Evolutionary conservation across 106 monocot species (phyloP).

Genomic region (Cymbidium sinense): DNA sequence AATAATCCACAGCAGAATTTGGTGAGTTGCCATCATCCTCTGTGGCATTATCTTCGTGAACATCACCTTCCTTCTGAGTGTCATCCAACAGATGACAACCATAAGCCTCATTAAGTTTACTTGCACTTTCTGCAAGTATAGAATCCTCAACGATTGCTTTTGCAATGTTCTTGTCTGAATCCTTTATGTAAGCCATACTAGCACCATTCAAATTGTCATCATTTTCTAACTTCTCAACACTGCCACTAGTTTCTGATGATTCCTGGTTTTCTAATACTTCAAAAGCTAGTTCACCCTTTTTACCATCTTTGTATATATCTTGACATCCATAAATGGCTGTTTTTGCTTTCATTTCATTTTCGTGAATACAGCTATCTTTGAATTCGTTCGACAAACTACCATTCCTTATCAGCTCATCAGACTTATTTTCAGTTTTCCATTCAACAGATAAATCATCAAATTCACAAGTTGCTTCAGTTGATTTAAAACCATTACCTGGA

Average conservation of each 20-base stretch:
- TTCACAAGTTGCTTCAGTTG: constrained; percentile 11
- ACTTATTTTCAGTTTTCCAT: constrained; percentile 65
- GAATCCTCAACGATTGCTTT: constrained; percentile 4
- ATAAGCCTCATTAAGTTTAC: constrained; percentile 5
- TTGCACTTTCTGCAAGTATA: not conserved
- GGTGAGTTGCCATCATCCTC: not conserved
- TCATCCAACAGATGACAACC: not conserved
- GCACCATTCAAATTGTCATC: constrained; percentile 13
- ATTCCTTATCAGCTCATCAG: constrained; percentile 42
- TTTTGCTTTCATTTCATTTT: constrained; percentile 25
- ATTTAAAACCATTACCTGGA: constrained; percentile 8
- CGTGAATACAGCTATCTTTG: constrained; percentile 15
- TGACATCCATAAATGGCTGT: not conserved
- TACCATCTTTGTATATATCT: constrained; percentile 7
- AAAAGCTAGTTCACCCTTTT: constrained; percentile 6
- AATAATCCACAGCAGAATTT: constrained; percentile 1
- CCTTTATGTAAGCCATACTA: constrained; percentile 4
- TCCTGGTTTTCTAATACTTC: constrained; percentile 20
- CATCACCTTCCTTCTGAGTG: constrained; percentile 10
- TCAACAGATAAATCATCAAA: constrained; percentile 36
- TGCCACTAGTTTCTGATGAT: constrained; percentile 11
- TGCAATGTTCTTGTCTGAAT: constrained; percentile 10
- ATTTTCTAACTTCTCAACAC: not conserved
- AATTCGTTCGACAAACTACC: constrained; percentile 18
- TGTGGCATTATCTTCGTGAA: not conserved